These are phyloP conservation scores for Wickerhamiella domercqiae DNA, from an alignment of 805 yeast genomes.

Conservation along the genomic window DNA sequence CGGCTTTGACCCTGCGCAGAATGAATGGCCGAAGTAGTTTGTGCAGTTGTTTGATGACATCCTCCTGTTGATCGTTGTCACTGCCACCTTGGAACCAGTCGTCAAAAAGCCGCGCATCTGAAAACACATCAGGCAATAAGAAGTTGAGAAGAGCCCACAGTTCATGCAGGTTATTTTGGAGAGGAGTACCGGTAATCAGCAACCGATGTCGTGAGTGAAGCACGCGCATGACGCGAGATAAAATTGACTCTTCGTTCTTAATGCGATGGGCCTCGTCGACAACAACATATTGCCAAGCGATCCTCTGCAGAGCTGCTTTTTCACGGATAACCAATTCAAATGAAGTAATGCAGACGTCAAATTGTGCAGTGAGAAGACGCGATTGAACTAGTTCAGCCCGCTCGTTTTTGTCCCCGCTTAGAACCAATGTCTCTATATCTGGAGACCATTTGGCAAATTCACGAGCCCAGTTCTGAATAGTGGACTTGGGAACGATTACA, in stretches of 20 bases:
- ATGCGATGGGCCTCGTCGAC: constrained; percentile 96
- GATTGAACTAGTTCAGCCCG: constrained; percentile 46
- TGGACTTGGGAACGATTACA: constrained; percentile 87
- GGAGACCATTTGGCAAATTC: constrained; percentile 94
- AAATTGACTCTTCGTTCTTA: constrained; percentile 81
- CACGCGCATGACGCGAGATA: constrained; percentile 79
- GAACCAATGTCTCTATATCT: constrained; percentile 65
- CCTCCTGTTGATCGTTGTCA: constrained; percentile 37
- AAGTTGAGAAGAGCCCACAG: constrained; percentile 90
- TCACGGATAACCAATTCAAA: constrained; percentile 89
- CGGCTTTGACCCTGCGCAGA: constrained; percentile 77
- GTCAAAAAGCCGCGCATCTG: constrained; percentile 80
- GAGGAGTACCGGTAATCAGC: constrained; percentile 88
- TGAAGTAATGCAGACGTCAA: constrained; percentile 81
- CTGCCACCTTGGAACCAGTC: constrained; percentile 50
- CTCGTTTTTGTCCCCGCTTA: constrained; percentile 77
- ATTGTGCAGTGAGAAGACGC: constrained; percentile 49
- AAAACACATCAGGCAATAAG: constrained; percentile 84
- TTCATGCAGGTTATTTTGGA: constrained; percentile 89
- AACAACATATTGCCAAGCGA: constrained; percentile 85
- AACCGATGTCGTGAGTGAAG: constrained; percentile 75
- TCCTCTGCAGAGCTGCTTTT: constrained; percentile 58
- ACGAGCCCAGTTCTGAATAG: constrained; percentile 90
- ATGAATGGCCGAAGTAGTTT: constrained; percentile 76
- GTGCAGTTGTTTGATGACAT: constrained; percentile 77